Conservation (phyloP, 1,284 basidiomycete genomes). For the Chalciporus sp. region DNA sequence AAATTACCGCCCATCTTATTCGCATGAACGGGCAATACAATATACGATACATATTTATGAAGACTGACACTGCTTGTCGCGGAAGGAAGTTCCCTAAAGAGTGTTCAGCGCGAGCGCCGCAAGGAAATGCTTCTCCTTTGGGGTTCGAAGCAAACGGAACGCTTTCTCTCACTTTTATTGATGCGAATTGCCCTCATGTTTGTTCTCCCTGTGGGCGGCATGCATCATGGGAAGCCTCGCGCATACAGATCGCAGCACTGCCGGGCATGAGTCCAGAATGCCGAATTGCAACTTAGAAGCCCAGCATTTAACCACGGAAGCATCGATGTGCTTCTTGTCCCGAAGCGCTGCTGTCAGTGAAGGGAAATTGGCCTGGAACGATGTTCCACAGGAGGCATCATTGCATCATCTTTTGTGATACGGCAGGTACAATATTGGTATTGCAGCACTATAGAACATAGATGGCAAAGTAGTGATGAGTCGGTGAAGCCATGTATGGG, state of each 20-base stretch:
- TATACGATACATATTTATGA: slow-evolving; percentile 33
- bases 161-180: too few relatives aligned
- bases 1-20: slow-evolving; percentile 21
- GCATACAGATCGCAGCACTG: too few relatives aligned
- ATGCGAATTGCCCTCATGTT: not conserved
- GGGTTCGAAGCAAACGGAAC: not conserved
- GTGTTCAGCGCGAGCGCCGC: not conserved
- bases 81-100: not conserved
- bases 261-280: too few relatives aligned
- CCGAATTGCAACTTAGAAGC: too few relatives aligned
- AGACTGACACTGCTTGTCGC: not conserved
- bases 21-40: slow-evolving; percentile 17
- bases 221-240: too few relatives aligned
- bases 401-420: not conserved
- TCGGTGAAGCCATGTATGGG: slow-evolving; percentile 4
- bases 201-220: not conserved
- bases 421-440: not conserved
- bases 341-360: not conserved
- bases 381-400: too few relatives aligned
- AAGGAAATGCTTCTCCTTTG: not conserved
- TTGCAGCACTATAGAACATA: not conserved
- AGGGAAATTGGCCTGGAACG: too few relatives aligned
- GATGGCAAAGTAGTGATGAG: not conserved
- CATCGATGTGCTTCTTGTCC: not conserved
- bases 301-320: too few relatives aligned